Percentiles rank a stretch among this genome's conserved stretches.
phyloP scores from a whole-genome alignment of 768 basidiomycete genomes.

The Agaricus blazei region DNA sequence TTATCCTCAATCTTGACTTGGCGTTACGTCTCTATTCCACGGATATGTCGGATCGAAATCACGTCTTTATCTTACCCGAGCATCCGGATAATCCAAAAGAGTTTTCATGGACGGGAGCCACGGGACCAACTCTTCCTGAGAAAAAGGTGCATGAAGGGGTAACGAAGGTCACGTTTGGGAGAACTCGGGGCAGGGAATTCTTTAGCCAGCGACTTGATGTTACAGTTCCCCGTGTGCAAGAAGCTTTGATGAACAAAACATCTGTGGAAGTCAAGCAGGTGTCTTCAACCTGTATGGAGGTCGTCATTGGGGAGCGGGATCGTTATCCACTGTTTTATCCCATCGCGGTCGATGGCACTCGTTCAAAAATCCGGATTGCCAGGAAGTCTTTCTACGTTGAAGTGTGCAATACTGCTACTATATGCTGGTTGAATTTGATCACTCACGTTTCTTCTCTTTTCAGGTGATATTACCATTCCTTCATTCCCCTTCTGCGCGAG shows the following conservation, averaged over 20 bases:
- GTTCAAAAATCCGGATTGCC: slow-evolving; percentile 40
- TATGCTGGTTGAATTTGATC: too few species aligned
- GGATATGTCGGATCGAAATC: slow-evolving; percentile 19
- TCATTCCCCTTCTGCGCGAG: slow-evolving; percentile 12
- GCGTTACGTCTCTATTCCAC: slow-evolving; percentile 23
- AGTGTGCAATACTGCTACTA: slow-evolving; percentile 4
- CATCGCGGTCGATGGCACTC: slow-evolving; percentile 34
- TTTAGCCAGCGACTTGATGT: slow-evolving; percentile 13
- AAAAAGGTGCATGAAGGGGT: background rate
- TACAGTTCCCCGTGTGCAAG: slow-evolving; percentile 12
- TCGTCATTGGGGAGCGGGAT: slow-evolving; percentile 21
- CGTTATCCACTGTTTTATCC: slow-evolving; percentile 28
- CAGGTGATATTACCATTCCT: slow-evolving; percentile 22
- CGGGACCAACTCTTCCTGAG: background rate
- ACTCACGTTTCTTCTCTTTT: slow-evolving; percentile 6
- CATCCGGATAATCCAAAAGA: slow-evolving; percentile 16
- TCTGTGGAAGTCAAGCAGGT: slow-evolving; percentile 19
- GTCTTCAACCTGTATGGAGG: slow-evolving; percentile 27
- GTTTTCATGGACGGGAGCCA: background rate
- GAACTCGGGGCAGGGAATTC: background rate
- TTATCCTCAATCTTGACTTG: slow-evolving; percentile 22
- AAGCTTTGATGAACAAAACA: slow-evolving; percentile 17
- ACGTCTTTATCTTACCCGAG: slow-evolving; percentile 25
- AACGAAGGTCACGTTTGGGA: background rate
- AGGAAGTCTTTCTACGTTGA: slow-evolving; percentile 51